phyloP scores from a whole-genome alignment of 1,284 basidiomycete genomes.

The Xerocomus amazonicus region DNA sequence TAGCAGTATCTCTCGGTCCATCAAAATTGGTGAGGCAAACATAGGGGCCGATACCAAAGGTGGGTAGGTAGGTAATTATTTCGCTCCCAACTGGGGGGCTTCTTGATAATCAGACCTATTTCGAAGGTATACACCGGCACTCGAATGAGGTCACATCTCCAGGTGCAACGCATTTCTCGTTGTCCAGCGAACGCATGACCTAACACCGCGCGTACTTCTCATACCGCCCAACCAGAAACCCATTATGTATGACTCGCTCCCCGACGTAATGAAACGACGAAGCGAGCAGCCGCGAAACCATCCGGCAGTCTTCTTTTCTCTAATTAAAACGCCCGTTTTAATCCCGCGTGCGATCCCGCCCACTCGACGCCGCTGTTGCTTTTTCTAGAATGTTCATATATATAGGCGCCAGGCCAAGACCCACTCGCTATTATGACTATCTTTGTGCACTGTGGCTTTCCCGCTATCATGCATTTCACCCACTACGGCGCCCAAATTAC shows the following conservation, averaged over 20 bases:
- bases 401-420: neutral
- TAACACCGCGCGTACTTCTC: slow-evolving; percentile 14
- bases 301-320: neutral
- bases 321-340: slow-evolving; percentile 4
- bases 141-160: slow-evolving; percentile 7
- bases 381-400: neutral
- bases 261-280: slow-evolving; percentile 17
- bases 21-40: too few species aligned
- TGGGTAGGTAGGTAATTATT: too few species aligned
- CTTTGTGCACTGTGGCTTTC: neutral
- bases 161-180: neutral
- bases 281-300: neutral
- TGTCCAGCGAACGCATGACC: slow-evolving; percentile 1
- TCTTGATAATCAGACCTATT: too few species aligned
- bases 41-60: too few species aligned
- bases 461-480: neutral
- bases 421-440: neutral
- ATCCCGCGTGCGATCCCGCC: slow-evolving; percentile 5
- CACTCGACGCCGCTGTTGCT: neutral
- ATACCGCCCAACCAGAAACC: neutral
- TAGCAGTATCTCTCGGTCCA: too few species aligned
- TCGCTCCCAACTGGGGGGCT: too few species aligned
- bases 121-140: neutral
- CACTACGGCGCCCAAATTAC: slow-evolving; percentile 12
- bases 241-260: neutral